Conservation (phyloP, 176 grass and related monocot species). For the Oryza nivara region DNA sequence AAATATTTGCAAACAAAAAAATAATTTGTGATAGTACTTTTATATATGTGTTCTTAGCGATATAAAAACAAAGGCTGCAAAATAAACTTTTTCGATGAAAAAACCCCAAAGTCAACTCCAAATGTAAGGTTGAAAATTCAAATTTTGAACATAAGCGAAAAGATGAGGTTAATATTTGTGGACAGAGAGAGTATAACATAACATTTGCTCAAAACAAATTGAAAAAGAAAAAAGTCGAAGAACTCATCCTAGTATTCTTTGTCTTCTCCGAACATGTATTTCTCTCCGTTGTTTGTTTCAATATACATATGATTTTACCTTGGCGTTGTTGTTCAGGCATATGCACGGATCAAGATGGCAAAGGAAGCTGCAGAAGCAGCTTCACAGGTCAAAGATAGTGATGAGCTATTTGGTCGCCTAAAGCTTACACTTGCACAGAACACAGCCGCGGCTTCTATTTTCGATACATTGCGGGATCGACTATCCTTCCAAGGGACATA, state of each 20-base stretch:
- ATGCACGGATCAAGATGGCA: slow-evolving; percentile 81
- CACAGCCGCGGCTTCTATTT: slow-evolving; percentile 65
- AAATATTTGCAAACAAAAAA: too few species aligned
- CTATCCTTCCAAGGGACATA: slow-evolving; percentile 85
- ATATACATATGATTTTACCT: neutral
- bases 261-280: neutral
- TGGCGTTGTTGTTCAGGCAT: slow-evolving; percentile 59
- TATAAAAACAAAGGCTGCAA: too few species aligned
- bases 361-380: slow-evolving; percentile 82
- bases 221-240: too few species aligned
- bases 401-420: slow-evolving; percentile 80
- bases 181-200: too few species aligned
- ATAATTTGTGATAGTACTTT: too few species aligned
- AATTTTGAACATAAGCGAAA: too few species aligned
- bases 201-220: too few species aligned
- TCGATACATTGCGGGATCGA: slow-evolving; percentile 84
- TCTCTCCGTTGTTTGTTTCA: neutral
- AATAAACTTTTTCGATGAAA: too few species aligned
- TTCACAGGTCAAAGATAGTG: slow-evolving; percentile 82
- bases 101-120: too few species aligned
- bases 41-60: too few species aligned
- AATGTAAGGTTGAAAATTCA: too few species aligned
- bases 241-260: neutral
- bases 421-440: slow-evolving; percentile 81
- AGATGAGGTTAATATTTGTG: too few species aligned